Evolutionary conservation across 495 filamentous ascomycete species (phyloP), one percentile per base, ranked within the genome.

Genomic region (Xylaria flabelliformis): DNA sequence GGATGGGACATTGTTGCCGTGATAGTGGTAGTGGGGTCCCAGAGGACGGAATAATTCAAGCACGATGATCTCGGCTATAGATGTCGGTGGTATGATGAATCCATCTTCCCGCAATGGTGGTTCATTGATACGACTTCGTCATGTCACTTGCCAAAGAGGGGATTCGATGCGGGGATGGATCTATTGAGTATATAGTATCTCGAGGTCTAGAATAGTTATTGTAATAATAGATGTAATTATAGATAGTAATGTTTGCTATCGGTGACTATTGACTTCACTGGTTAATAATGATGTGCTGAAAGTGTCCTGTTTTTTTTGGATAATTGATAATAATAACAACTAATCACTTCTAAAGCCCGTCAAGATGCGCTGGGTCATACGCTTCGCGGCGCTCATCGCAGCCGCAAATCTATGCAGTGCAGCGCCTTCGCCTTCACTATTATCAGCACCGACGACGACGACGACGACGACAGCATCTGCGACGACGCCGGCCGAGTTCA

Each of bases 401-500:
- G 44, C 58, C 8, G 42, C 29, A 1, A 26, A 42, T 5, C 2
- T 36, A 26, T 36, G 56, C 29, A 19, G 34, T 32, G 63, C 58
- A 7, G 29, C 68, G 13, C 44, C 58, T 1, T 51, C 55, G 4
- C 53, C 21, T 32, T 59, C 55, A 59, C 32, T 15, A 7, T 32
- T 44, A 12, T 2, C 41, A 46, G 34, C 53, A 12, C 13, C 58
- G 58, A 39, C 58, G 34, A 12, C 32, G 32, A 39, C 58, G 4
- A 1, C 58, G 58, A 39, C 58, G 34, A 12, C 32, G 32, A 39
- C 58, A 12, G 7, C 48, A 19, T n/a, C 24, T 8, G 26, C 64
- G 26, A 0, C 21, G 2, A 3, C 44, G n/a, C n/a, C n/a, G 13
- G 10, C 63, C 19, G 34, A 51, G 1, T 80, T 80, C 69, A 77